Evolutionary conservation across 2,329 filamentous ascomycete genomes (phyloP).

Genomic region (Penicillium brasilianum): DNA sequence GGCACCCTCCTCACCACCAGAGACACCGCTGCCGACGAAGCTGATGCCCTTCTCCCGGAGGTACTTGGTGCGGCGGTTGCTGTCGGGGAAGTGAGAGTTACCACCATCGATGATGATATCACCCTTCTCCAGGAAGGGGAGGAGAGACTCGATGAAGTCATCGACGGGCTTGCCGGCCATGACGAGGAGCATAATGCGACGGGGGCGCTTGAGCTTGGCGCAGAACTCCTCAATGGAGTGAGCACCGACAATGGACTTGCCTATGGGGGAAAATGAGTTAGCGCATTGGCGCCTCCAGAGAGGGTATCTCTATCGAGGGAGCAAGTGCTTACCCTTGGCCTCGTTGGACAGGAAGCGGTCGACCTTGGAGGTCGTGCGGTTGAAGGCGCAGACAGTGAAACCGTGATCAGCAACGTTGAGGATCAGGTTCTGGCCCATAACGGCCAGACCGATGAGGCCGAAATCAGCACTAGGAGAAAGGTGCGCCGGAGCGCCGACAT

Average conservation of each 20-base stretch:
- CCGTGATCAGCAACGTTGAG: slow-evolving; percentile 88
- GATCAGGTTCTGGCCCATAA: slow-evolving; percentile 89
- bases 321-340: slow-evolving; percentile 68
- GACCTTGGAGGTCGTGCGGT: slow-evolving; percentile 98
- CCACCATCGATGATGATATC: slow-evolving; percentile 99
- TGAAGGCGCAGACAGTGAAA: slow-evolving; percentile 97
- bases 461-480: slow-evolving; percentile 73
- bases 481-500: slow-evolving; percentile 68
- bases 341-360: slow-evolving; percentile 90
- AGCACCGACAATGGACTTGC: slow-evolving; percentile 93
- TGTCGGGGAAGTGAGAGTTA: slow-evolving; percentile 99
- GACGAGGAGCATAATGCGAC: slow-evolving; percentile 97
- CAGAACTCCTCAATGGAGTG: slow-evolving; percentile 94
- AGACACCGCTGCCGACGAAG: slow-evolving; percentile 97
- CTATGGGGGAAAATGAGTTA: slow-evolving; percentile 50
- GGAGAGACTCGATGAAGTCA: slow-evolving; percentile 95
- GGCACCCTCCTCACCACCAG: slow-evolving; percentile 98
- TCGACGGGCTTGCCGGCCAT: slow-evolving; percentile 98
- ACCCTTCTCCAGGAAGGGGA: slow-evolving; percentile 79
- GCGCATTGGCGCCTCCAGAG: background rate
- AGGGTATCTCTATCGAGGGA: background rate
- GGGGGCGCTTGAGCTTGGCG: slow-evolving; percentile 94
- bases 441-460: slow-evolving; percentile 89
- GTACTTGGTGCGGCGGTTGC: slow-evolving; percentile 95
- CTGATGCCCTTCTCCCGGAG: slow-evolving; percentile 84